Evolutionary conservation across 257 asterid species (phyloP).

Genomic region (Plantago elongata): DNA sequence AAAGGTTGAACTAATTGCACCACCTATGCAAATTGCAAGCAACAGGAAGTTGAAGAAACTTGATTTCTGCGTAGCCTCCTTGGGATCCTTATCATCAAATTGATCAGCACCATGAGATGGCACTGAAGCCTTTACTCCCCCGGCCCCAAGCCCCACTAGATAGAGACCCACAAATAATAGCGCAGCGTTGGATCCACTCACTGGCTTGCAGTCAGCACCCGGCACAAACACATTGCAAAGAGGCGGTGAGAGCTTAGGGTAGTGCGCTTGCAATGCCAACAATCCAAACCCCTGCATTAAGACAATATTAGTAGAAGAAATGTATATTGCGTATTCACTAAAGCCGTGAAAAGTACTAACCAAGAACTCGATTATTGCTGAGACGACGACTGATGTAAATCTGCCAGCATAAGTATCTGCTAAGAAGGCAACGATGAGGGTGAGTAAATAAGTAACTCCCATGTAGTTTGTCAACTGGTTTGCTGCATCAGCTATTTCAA

Average conservation of each 20-base stretch:
- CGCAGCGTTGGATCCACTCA: constrained; percentile 40
- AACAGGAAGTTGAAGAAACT: constrained; percentile 70
- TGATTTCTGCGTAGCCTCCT: constrained; percentile 46
- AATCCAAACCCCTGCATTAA: constrained; percentile 50
- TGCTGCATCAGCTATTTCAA: constrained; percentile 49
- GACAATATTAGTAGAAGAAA: background rate
- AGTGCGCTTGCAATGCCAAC: constrained; percentile 59
- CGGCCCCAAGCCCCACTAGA: constrained; percentile 48
- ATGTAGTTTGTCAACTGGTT: constrained; percentile 50
- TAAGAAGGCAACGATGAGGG: constrained; percentile 47
- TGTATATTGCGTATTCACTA: background rate
- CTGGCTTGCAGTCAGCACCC: constrained; percentile 32
- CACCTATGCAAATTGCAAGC: constrained; percentile 54
- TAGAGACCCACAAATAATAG: constrained; percentile 48
- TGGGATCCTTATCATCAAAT: constrained; percentile 56
- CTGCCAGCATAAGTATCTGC: constrained; percentile 66
- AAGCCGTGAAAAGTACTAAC: constrained; percentile 20
- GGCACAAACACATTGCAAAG: constrained; percentile 47
- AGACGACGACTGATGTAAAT: constrained; percentile 38
- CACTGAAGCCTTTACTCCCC: constrained; percentile 58
- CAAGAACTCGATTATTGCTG: constrained; percentile 42
- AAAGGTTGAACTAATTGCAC: constrained; percentile 44
- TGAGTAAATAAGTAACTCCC: constrained; percentile 52
- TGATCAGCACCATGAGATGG: constrained; percentile 86
- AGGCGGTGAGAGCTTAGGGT: constrained; percentile 45